These are phyloP conservation scores for Yamadazyma phyllophila DNA, from an alignment of 805 yeast species.

Conservation along the genomic window DNA sequence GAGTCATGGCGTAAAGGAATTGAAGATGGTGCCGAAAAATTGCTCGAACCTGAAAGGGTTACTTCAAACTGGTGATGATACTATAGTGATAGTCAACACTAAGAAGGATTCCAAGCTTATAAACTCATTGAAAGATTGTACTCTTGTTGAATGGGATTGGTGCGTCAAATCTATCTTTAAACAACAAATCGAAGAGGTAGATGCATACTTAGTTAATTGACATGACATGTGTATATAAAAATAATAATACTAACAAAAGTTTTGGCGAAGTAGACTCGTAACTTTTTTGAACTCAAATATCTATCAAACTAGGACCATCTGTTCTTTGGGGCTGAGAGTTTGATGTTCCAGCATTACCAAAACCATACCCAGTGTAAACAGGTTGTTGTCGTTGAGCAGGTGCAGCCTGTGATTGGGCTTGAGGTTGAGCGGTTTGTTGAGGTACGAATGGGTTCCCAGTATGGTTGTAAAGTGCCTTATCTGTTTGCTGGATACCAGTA, in stretches of 20 bases:
- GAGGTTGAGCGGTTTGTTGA: conserved; percentile 47
- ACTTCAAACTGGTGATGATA: background rate
- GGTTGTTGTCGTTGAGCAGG: conserved; percentile 23
- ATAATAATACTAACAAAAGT: conserved; percentile 5
- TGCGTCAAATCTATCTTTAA: conserved; percentile 55
- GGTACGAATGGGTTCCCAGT: conserved; percentile 61
- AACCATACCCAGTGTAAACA: conserved; percentile 90
- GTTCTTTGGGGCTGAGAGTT: conserved; percentile 18
- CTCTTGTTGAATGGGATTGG: conserved; percentile 63
- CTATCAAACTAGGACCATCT: conserved; percentile 48
- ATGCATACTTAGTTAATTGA: conserved; percentile 13
- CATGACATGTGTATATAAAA: conserved; percentile 3
- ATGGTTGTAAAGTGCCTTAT: conserved; percentile 31
- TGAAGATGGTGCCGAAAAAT: conserved; percentile 11
- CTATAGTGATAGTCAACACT: conserved; percentile 30
- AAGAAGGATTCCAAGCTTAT: conserved; percentile 35
- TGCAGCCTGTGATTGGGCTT: conserved; percentile 18
- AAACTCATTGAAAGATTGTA: conserved; percentile 17
- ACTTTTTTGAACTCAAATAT: conserved; percentile 25
- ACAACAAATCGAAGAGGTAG: conserved; percentile 30
- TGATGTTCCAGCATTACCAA: conserved; percentile 68
- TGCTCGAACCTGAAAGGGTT: conserved; percentile 12
- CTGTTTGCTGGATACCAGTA: conserved; percentile 60
- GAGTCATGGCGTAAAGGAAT: conserved; percentile 53
- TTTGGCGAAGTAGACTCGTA: background rate